These are phyloP conservation scores for Viridothelium virens DNA, from an alignment of 495 filamentous ascomycete genomes.

Conservation along the genomic window DNA sequence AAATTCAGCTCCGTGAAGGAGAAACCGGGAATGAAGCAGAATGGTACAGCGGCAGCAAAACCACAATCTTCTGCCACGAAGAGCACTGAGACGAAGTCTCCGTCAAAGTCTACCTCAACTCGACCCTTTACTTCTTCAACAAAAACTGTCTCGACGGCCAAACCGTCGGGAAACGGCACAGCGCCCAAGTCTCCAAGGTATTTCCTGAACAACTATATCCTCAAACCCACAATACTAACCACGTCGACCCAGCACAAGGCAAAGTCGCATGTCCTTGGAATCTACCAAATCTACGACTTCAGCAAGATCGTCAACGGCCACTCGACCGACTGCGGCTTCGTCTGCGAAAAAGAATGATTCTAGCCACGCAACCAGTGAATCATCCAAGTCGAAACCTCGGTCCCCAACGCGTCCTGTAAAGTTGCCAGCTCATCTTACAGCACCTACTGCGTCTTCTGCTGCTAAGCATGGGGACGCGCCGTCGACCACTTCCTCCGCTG, in stretches of 20 bases:
- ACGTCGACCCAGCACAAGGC: neutral
- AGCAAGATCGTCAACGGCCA: neutral
- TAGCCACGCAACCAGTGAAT: conserved; percentile 19
- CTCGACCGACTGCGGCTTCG: conserved; percentile 25
- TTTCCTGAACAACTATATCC: neutral
- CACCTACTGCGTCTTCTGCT: conserved; percentile 35
- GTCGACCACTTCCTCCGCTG: neutral
- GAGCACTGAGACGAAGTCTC: conserved; percentile 30
- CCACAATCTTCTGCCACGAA: conserved; percentile 21
- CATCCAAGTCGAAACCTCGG: conserved; percentile 29
- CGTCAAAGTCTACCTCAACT: conserved; percentile 25
- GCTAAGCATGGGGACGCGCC: conserved; percentile 31
- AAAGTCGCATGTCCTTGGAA: conserved; percentile 8
- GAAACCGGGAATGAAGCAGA: neutral
- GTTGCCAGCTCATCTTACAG: conserved; percentile 35
- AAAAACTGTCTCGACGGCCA: conserved; percentile 23
- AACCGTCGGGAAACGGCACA: conserved; percentile 16
- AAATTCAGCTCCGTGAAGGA: neutral
- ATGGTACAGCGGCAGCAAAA: conserved; percentile 3
- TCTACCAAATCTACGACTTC: conserved; percentile 14
- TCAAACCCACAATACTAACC: neutral
- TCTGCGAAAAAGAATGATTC: conserved; percentile 10
- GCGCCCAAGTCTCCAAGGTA: conserved; percentile 5
- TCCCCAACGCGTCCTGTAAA: conserved; percentile 35
- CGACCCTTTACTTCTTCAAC: neutral